Evolutionary conservation across 352 stramenopile species (phyloP), one percentile per base, ranked within the genome.

Genomic region (Phytophthora hybrid): DNA sequence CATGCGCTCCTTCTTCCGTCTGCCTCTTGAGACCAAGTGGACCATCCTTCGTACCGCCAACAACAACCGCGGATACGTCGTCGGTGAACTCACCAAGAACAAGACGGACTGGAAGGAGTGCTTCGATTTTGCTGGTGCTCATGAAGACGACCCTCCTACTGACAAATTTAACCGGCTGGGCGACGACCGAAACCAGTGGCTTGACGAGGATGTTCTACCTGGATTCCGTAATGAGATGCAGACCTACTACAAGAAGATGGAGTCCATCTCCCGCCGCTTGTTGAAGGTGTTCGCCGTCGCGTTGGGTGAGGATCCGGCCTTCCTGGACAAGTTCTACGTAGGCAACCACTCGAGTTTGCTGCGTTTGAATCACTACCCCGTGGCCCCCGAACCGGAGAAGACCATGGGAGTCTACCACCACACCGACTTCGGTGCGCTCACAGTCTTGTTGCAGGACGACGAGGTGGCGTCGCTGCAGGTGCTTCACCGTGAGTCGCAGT

Each of bases 31-130:
- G 3, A 61, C 80, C 18, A 94, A 95, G 74, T 54, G 66, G 29
- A 60, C 56, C 0, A 59, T 97, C 63, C 92, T 71, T 10, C 97
- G 92, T 73, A 87, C 23, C 62, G 81, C 66, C 51, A 79, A 68
- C 41, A 98, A 98, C 83, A 84, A 94, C 47, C 83, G 93, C 58
- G 95, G 95, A 21, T 99, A 92, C 76, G 98, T 97, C 81, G 92
- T 98, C 64, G 87, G 97, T 63, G 95, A 99, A 69, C 78, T 98
- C 29, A 99, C 95, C 54, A 98, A 98, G 82, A 91, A 97, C 77
- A 93, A 88, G 62, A 81, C 78, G 26, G 95, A 99, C 79, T 98
- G 92, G 90, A 99, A 98, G 59, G 87, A 98, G 71, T 79, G 70
- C 16, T 81, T 98, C 18, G 94, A 98, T 80, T 83, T 84, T 54